A percentile compares a stretch with the other conserved stretches of the same genome.
These are phyloP conservation scores for Rhizopogon rudus DNA, from an alignment of 768 basidiomycete genomes.

Conservation along the genomic window DNA sequence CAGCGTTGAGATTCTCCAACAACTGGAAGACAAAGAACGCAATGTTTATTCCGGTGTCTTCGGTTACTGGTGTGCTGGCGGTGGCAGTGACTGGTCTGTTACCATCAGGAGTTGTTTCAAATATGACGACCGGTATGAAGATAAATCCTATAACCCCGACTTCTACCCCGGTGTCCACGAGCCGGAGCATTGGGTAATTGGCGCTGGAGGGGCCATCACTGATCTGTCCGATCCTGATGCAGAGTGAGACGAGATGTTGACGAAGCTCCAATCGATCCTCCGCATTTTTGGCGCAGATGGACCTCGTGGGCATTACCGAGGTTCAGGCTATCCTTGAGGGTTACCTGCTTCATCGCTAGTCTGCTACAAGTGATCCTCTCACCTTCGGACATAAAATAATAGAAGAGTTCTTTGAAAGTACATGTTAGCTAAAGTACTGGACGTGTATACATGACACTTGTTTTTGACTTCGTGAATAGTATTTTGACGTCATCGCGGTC, in stretches of 20 bases:
- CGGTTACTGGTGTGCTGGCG: constrained; percentile 89
- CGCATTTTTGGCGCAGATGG: constrained; percentile 48
- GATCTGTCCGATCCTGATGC: constrained; percentile 79
- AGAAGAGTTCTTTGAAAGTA: no score
- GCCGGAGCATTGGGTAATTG: constrained; percentile 68
- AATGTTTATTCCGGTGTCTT: constrained; percentile 89
- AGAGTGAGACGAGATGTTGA: constrained; percentile 93
- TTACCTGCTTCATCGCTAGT: neutral
- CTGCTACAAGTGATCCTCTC: neutral
- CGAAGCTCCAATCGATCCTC: constrained; percentile 77
- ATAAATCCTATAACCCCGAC: constrained; percentile 6
- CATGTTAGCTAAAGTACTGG: no score
- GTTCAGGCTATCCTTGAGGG: neutral
- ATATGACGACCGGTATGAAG: constrained; percentile 36
- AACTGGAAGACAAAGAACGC: constrained; percentile 67
- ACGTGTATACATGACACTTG: no score
- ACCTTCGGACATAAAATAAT: no score
- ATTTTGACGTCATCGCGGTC: no score
- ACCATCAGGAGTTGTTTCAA: constrained; percentile 92
- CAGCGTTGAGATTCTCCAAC: constrained; percentile 83
- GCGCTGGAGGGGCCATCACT: constrained; percentile 96
- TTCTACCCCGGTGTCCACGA: constrained; percentile 1
- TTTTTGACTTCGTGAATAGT: no score
- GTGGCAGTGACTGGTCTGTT: constrained; percentile 89
- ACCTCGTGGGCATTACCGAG: constrained; percentile 16